Evolutionary conservation across 2,329 filamentous ascomycete genomes (phyloP), one percentile per base, ranked within the genome.

Genomic region (Fusarium euwallaceae): DNA sequence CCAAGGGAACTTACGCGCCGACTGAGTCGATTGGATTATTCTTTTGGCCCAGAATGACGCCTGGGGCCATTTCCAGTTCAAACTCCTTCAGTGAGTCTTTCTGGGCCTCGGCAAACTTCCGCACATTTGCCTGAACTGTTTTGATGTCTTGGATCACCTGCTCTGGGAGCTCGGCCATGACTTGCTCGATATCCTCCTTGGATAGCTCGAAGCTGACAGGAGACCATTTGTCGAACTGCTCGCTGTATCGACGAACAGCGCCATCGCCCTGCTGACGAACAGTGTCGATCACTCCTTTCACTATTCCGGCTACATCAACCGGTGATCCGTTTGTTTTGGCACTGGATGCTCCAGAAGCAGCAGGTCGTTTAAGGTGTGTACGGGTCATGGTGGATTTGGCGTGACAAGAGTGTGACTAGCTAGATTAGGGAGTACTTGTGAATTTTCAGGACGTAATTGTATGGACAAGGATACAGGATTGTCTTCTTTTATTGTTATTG

Each of bases 211-310:
- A 89, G 4, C 82, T 84, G 1, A 76, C 53, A 0, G 87, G 87
- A 1, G 82, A 83, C 88, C 88, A 89, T 67, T 86, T 85, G 76
- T 89, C 88, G 69, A 89, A 89, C 68, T 87, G 86, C 64, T 88
- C 83, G 1, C 85, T 87, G 76, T 88, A 89, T 41, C n/a, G 58
- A 45, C 86, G 81, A 7, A 89, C 87, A 0, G 87, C 87, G 2
- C 75, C 67, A 67, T 89, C 87, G 3, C 87, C 87, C 27, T 86
- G 27, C 32, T 36, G 53, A 22, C 53, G 53, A 34, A 56, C 12
- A 9, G 53, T 56, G 12, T 56, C 53, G 32, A 56, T 56, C 32
- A 56, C 53, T 4, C 53, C 32, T 56, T 56, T 56, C 32, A 56
- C 53, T 56, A 34, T 56, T 36, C 53, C 53, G 10, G 32, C 53